Evolutionary conservation across 768 basidiomycete species (phyloP), one percentile per base, ranked within the genome.

Genomic region (Rubroboletus satanas): DNA sequence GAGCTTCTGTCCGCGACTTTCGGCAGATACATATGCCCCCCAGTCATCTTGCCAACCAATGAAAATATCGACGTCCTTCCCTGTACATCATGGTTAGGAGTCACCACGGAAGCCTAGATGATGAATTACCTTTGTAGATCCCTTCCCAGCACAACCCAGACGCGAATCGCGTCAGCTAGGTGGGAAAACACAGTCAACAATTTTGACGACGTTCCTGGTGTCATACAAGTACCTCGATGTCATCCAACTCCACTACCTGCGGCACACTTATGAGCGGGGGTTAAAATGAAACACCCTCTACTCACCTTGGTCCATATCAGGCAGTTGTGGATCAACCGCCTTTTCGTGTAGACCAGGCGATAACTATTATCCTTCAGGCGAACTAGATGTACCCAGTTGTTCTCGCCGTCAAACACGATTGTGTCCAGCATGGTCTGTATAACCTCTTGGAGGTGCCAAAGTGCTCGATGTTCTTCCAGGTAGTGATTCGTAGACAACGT

Each of bases 361-460:
- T 70, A 68, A 3, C 36, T 58, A 14, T 52, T 52, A 39, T 67
- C 60, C 55, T 70, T 73, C 39, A 61, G 52, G 18, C 67, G 70
- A 15, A 71, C 58, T 17, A 71, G 59, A 62, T 73, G 51, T 43
- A 72, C 72, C 68, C 68, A 71, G 44, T 72, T 73, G 10, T 66
- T 56, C 53, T 71, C 62, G 26, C 66, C 57, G 7, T 72, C 70
- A 12, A 71, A 56, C 6, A 59, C 57, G 45, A 71, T 64, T 4
- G 45, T 54, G 23, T 73, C 71, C 5, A 73, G 53, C 70, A 73
- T 73, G 8, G 66, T 62, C 38, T 72, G 72, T 51, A 71, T 55
- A 7, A 71, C 66, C 43, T 73, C 70, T 54, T 59, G 55, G 36
- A 71, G 44, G 23, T 71, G 50, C 35, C 41, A 57, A 6, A 57